Conservation (phyloP, 306 rosid species). For the Abrus precatorius region DNA sequence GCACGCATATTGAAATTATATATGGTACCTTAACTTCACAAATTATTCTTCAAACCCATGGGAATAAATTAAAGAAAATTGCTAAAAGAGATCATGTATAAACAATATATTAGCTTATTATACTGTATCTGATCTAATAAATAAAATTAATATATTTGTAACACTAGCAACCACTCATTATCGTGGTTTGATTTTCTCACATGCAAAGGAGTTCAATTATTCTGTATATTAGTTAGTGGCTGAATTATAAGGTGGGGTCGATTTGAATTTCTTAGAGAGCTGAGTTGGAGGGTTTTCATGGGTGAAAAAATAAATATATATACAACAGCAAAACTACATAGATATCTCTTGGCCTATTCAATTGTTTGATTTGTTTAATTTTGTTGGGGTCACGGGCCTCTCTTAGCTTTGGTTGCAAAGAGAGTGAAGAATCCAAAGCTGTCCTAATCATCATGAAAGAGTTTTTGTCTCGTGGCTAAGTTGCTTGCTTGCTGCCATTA, state of each 20-base stretch:
- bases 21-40: background rate
- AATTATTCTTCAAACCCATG: background rate
- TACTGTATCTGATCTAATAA: background rate
- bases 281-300: conserved; percentile 26
- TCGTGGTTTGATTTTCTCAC: conserved; percentile 21
- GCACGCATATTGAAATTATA: background rate
- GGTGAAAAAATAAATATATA: background rate
- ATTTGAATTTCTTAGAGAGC: background rate
- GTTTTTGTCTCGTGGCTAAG: conserved; percentile 53
- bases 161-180: background rate
- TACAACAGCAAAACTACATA: conserved; percentile 29
- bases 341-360: conserved; percentile 29
- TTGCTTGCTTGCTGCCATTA: conserved; percentile 25
- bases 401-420: conserved; percentile 13
- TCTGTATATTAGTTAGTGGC: background rate
- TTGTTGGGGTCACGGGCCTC: conserved; percentile 56
- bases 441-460: conserved; percentile 47
- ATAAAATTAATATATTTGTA: background rate
- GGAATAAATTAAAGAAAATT: conserved; percentile 3
- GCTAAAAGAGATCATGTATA: background rate
- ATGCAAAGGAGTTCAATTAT: conserved; percentile 38
- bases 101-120: background rate
- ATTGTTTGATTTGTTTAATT: conserved; percentile 44
- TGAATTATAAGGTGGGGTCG: conserved; percentile 36
- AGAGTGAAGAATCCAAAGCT: conserved; percentile 46